phyloP scores from a whole-genome alignment of 108 stramenopile genomes.

The Cyclotella sp. region DNA sequence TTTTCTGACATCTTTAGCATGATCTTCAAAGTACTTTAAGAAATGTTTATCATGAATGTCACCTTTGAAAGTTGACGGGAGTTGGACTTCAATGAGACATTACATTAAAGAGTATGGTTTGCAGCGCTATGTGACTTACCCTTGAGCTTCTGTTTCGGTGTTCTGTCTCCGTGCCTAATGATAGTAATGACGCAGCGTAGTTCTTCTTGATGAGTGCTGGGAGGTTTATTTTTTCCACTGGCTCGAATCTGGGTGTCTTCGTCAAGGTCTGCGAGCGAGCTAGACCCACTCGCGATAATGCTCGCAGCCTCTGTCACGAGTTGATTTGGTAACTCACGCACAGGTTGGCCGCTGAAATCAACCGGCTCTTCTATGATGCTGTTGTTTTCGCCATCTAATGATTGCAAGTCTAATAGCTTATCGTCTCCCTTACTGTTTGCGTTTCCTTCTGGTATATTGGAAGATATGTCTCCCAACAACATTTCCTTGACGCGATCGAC shows the following conservation, averaged over 20 bases:
- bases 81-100: no score
- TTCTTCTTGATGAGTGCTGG: conserved; percentile 79
- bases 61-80: conserved; percentile 24
- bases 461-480: conserved; percentile 37
- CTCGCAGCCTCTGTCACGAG: conserved; percentile 74
- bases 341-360: conserved; percentile 52
- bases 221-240: conserved; percentile 11
- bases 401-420: conserved; percentile 37
- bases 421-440: conserved; percentile 40
- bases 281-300: conserved; percentile 44
- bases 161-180: conserved; percentile 96
- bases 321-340: conserved; percentile 70
- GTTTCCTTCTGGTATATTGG: conserved; percentile 21
- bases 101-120: no score
- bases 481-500: conserved; percentile 49
- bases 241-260: conserved; percentile 36
- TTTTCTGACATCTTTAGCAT: conserved; percentile 72
- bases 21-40: conserved; percentile 81
- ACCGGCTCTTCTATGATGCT: conserved; percentile 18
- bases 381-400: conserved; percentile 5
- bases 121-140: conserved; percentile 12
- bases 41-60: conserved; percentile 81
- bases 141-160: conserved; percentile 99
- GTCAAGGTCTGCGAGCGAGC: conserved; percentile 54
- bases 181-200: conserved; percentile 97